A percentile compares a stretch with the other conserved stretches of the same genome.
These are phyloP conservation scores for Calonectria fujianensis DNA, from an alignment of 2,329 filamentous ascomycete species.

Conservation along the genomic window DNA sequence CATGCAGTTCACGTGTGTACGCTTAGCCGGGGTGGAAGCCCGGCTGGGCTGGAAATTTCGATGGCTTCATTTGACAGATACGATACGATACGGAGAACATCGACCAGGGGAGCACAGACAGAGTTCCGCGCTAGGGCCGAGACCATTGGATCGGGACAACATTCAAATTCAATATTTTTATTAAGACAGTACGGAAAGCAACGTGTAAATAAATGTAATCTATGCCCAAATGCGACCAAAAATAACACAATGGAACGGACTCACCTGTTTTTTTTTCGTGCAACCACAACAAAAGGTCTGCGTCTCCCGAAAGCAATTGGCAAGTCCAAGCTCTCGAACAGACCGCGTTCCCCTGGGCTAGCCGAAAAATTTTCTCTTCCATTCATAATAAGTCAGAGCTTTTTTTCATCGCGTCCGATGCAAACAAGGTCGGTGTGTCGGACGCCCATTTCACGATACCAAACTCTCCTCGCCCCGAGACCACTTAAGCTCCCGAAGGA, in stretches of 20 bases:
- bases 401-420: slow-evolving; percentile 96
- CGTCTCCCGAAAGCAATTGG: background rate
- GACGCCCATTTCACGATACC: slow-evolving; percentile 97
- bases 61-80: slow-evolving; percentile 27
- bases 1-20: slow-evolving; percentile 29
- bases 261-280: background rate
- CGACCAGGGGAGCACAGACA: background rate
- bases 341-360: background rate
- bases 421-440: slow-evolving; percentile 98
- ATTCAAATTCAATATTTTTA: slow-evolving; percentile 15
- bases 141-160: slow-evolving; percentile 1
- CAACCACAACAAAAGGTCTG: slow-evolving; percentile 1
- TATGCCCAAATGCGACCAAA: slow-evolving; percentile 10
- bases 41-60: slow-evolving; percentile 21
- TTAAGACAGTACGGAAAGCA: background rate
- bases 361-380: slow-evolving; percentile 51
- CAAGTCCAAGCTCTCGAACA: slow-evolving; percentile 16
- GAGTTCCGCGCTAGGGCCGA: background rate
- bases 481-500: slow-evolving; percentile 90
- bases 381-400: slow-evolving; percentile 87
- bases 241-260: background rate
- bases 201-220: background rate
- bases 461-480: slow-evolving; percentile 77
- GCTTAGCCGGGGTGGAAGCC: background rate
- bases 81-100: background rate